Evolutionary conservation across 768 basidiomycete genomes (phyloP).

Genomic region (Xerocomus spinulosus): DNA sequence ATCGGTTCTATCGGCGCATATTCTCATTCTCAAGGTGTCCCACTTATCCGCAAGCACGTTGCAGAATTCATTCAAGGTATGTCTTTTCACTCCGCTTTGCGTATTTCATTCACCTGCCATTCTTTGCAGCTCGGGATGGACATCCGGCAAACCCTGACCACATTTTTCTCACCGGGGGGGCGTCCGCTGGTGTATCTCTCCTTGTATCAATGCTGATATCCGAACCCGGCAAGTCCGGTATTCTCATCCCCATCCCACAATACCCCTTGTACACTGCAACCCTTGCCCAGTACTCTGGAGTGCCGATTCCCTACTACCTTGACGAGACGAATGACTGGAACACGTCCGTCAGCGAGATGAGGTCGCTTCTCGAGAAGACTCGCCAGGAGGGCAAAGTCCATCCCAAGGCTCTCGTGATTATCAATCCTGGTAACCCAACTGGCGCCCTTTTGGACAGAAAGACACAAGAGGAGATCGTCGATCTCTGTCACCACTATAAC

Average conservation of each 20-base stretch:
- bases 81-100: background rate
- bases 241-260: constrained; percentile 96
- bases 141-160: constrained; percentile 74
- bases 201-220: constrained; percentile 77
- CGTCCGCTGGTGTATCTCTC: constrained; percentile 90
- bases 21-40: constrained; percentile 91
- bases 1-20: constrained; percentile 95
- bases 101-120: constrained; percentile 4
- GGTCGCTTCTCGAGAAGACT: constrained; percentile 62
- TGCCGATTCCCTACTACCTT: constrained; percentile 82
- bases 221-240: constrained; percentile 54
- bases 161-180: constrained; percentile 94
- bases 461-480: constrained; percentile 73
- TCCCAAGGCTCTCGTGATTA: constrained; percentile 87
- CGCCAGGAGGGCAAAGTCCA: constrained; percentile 48
- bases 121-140: constrained; percentile 75
- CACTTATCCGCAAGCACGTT: constrained; percentile 81
- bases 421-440: constrained; percentile 99
- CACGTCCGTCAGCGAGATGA: constrained; percentile 65
- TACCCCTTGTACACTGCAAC: constrained; percentile 97
- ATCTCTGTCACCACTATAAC: constrained; percentile 76
- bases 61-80: constrained; percentile 87
- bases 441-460: constrained; percentile 72
- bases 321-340: constrained; percentile 82
- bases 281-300: constrained; percentile 79